Conservation (phyloP, 768 basidiomycete genomes). For the Cystofilobasidium capitatum region DNA sequence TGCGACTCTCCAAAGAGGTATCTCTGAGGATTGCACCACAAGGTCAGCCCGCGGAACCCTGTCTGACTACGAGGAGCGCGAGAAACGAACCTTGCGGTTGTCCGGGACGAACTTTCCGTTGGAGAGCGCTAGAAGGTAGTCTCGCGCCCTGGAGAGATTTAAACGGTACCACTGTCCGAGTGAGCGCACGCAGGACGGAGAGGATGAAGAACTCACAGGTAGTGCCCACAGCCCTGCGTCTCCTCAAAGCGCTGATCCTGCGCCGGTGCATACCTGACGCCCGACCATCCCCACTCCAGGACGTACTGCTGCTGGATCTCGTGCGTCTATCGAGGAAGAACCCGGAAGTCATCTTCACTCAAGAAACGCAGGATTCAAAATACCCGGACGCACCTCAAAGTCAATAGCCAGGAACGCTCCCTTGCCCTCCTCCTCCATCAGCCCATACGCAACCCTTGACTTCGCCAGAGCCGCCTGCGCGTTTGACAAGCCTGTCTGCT, state of each 20-base stretch:
- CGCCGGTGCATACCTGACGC: conserved; percentile 48
- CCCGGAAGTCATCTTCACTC: too few relatives aligned
- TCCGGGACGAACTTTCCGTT: conserved; percentile 60
- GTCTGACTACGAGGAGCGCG: neutral
- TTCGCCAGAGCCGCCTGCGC: conserved; percentile 52
- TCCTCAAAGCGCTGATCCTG: neutral
- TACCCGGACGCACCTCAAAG: neutral
- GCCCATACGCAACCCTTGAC: conserved; percentile 48
- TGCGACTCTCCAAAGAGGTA: conserved; percentile 61
- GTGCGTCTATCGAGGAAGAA: neutral
- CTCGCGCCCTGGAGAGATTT: conserved; percentile 44
- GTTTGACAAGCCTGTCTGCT: neutral
- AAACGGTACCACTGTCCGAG: too few relatives aligned
- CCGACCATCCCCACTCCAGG: conserved; percentile 75
- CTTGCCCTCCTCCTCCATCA: conserved; percentile 53
- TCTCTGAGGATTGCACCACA: conserved; percentile 47
- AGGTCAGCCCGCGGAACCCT: neutral
- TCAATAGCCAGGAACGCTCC: neutral
- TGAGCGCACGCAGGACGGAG: neutral
- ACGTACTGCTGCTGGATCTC: conserved; percentile 42
- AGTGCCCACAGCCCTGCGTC: neutral
- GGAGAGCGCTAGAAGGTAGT: conserved; percentile 46
- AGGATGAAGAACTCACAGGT: neutral
- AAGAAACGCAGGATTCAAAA: too few relatives aligned
- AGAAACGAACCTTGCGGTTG: conserved; percentile 49